These are phyloP conservation scores for Fusarium chaquense DNA, from an alignment of 2,329 filamentous ascomycete genomes.

Conservation along the genomic window DNA sequence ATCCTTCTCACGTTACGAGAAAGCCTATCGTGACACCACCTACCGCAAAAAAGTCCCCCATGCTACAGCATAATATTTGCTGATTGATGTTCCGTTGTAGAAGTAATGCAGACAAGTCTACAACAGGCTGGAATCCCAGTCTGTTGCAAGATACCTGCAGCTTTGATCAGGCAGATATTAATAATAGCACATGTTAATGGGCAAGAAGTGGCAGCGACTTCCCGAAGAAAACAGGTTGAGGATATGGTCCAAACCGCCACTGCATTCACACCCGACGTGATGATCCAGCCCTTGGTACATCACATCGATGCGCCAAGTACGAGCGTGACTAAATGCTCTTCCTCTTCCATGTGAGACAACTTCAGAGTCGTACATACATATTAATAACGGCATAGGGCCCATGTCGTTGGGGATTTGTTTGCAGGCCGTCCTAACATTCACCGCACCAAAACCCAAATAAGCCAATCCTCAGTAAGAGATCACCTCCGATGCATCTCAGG, in stretches of 20 bases:
- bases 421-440: neutral
- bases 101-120: neutral
- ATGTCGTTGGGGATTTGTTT: neutral
- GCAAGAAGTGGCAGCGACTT: constrained; percentile 13
- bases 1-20: constrained; percentile 2
- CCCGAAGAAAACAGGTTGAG: constrained; percentile 16
- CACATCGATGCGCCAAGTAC: neutral
- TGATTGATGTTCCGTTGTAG: neutral
- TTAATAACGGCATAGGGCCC: neutral
- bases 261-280: constrained; percentile 23
- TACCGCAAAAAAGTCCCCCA: neutral
- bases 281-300: neutral
- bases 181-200: constrained; percentile 34
- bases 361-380: neutral
- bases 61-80: neutral
- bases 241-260: constrained; percentile 20
- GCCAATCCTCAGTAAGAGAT: constrained; percentile 2
- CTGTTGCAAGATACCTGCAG: neutral
- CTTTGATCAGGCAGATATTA: constrained; percentile 32
- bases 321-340: neutral
- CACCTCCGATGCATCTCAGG: constrained; percentile 10
- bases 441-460: neutral
- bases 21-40: neutral
- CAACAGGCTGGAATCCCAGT: constrained; percentile 4
- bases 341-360: neutral